Percentiles rank a stretch among this genome's conserved stretches.
Evolutionary conservation across 345 rosid genomes (phyloP).

Genomic region (Brassica carinata): DNA sequence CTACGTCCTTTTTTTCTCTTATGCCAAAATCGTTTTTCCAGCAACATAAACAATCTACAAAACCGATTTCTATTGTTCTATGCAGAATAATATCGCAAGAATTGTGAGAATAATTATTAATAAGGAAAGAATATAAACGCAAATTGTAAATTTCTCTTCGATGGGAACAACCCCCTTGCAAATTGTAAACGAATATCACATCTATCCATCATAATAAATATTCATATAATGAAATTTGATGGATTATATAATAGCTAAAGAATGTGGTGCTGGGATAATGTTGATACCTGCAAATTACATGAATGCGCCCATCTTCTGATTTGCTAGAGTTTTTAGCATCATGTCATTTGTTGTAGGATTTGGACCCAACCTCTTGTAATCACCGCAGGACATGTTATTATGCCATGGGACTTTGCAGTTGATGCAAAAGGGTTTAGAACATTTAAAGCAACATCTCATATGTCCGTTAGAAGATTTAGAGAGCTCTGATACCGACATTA

Average conservation of each 20-base stretch:
- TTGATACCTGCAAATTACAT: constrained; percentile 47
- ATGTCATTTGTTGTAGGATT: constrained; percentile 5
- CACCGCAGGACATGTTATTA: background rate
- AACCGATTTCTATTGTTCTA: background rate
- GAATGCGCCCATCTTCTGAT: constrained; percentile 46
- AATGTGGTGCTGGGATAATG: background rate
- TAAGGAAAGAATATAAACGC: background rate
- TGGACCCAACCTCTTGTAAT: background rate
- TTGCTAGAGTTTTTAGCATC: constrained; percentile 43
- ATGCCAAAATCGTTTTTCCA: background rate
- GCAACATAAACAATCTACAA: background rate
- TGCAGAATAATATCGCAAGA: background rate
- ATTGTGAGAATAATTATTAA: background rate
- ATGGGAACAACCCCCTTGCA: background rate
- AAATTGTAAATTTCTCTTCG: background rate
- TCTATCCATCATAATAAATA: background rate
- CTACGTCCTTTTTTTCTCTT: background rate
- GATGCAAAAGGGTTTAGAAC: background rate
- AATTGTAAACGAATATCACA: background rate
- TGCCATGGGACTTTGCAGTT: background rate
- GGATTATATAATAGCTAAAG: background rate
- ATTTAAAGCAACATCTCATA: background rate
- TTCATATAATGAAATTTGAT: background rate
- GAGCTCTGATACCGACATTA: background rate
- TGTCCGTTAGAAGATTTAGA: background rate